A percentile compares a stretch with the other conserved stretches of the same genome.
Evolutionary conservation across 2,329 filamentous ascomycete species (phyloP).

Genomic region (Aureobasidium pullulans): DNA sequence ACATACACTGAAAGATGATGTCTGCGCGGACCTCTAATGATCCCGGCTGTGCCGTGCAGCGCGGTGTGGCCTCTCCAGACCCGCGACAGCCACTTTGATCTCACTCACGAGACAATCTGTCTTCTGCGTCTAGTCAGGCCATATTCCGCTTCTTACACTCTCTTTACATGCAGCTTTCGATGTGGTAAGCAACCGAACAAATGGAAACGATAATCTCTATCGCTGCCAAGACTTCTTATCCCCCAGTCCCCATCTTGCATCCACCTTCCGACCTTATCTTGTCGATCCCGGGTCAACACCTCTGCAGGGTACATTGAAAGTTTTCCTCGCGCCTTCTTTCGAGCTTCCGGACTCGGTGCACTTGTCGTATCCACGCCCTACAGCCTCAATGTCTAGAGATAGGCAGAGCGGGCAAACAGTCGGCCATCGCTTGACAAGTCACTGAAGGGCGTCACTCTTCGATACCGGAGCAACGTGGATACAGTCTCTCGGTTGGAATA

Average conservation of each 20-base stretch:
- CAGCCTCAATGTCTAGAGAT: neutral
- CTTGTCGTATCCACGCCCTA: neutral
- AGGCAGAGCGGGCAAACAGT: neutral
- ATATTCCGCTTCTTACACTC: too few relatives aligned
- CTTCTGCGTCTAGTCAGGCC: too few relatives aligned
- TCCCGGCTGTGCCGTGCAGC: too few relatives aligned
- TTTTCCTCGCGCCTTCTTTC: neutral
- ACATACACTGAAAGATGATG: too few relatives aligned
- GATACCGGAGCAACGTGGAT: neutral
- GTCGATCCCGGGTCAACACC: neutral
- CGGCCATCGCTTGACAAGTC: neutral
- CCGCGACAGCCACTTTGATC: too few relatives aligned
- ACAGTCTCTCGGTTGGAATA: neutral
- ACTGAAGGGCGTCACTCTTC: neutral
- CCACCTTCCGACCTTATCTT: constrained; percentile 2
- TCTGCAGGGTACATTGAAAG: neutral
- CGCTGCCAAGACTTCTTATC: constrained; percentile 5
- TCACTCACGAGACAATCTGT: too few relatives aligned
- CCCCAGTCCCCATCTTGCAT: neutral
- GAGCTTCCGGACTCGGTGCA: neutral
- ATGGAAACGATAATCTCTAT: neutral
- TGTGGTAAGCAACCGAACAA: neutral
- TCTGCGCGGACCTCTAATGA: too few relatives aligned
- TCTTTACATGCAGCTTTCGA: neutral
- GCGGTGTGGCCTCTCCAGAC: too few relatives aligned